Conservation (phyloP, 306 rosid genomes). For the Ziziphus jujuba region DNA sequence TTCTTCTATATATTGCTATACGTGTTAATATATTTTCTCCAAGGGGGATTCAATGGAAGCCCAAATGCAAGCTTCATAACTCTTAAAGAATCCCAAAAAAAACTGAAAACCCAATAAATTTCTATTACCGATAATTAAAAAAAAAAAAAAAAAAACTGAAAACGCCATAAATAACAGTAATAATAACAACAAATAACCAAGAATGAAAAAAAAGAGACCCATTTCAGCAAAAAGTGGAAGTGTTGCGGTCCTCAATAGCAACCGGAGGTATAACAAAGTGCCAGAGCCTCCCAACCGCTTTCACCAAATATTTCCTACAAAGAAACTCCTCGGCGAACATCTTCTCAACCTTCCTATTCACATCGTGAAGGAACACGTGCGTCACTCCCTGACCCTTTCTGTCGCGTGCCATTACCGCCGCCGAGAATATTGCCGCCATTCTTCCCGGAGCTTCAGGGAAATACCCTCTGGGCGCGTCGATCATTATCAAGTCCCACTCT, state of each 20-base stretch:
- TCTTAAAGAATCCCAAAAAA: too few relatives aligned
- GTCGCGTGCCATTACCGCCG: constrained; percentile 82
- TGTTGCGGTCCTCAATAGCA: constrained; percentile 14
- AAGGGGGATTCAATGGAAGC: too few relatives aligned
- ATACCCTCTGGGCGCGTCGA: constrained; percentile 85
- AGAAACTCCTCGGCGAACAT: constrained; percentile 60
- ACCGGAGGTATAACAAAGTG: constrained; percentile 66
- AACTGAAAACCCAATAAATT: too few relatives aligned
- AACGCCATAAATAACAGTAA: too few relatives aligned
- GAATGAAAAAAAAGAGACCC: not conserved
- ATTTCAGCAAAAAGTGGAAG: constrained; percentile 41
- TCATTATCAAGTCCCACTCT: constrained; percentile 83
- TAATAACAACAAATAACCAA: too few relatives aligned
- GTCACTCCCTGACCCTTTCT: constrained; percentile 43
- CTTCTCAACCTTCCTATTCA: constrained; percentile 69
- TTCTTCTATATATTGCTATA: too few relatives aligned
- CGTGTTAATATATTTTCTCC: too few relatives aligned
- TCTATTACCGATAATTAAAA: too few relatives aligned
- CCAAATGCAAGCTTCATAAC: too few relatives aligned
- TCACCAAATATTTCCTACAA: constrained; percentile 53
- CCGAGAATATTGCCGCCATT: constrained; percentile 78
- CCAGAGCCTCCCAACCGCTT: constrained; percentile 71
- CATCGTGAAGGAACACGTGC: constrained; percentile 77
- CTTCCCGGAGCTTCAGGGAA: constrained; percentile 70
- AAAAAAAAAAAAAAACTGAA: too few relatives aligned